phyloP scores from a whole-genome alignment of 2,329 filamentous ascomycete genomes.

The Colletotrichum sp. region DNA sequence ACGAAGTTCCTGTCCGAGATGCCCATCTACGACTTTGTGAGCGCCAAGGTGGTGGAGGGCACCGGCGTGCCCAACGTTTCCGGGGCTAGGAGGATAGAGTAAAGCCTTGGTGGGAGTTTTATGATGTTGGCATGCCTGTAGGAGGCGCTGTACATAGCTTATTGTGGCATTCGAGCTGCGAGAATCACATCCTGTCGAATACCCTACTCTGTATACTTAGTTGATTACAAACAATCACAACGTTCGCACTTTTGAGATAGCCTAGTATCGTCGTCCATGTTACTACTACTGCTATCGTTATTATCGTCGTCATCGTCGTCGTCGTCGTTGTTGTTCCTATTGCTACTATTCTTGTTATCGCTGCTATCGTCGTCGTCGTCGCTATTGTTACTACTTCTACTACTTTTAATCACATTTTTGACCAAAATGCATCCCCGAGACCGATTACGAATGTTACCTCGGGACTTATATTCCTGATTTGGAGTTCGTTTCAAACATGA shows the following conservation, averaged over 20 bases:
- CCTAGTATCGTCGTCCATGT: too few relatives aligned
- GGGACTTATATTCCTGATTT: not conserved
- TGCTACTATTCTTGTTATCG: too few relatives aligned
- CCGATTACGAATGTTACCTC: not conserved
- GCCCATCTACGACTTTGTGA: constrained; percentile 60
- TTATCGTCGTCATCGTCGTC: too few relatives aligned
- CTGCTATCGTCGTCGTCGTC: too few relatives aligned
- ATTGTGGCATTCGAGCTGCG: not conserved
- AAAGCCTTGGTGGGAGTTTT: not conserved
- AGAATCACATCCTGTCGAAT: not conserved
- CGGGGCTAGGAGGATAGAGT: constrained; percentile 13
- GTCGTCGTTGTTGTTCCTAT: too few relatives aligned
- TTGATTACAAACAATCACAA: not conserved
- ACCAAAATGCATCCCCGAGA: not conserved
- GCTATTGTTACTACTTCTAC: too few relatives aligned
- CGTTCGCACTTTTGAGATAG: not conserved
- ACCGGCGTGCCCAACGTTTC: constrained; percentile 55
- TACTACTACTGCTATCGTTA: too few relatives aligned
- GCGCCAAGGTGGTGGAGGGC: constrained; percentile 61
- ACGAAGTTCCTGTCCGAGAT: constrained; percentile 56
- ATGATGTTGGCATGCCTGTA: not conserved
- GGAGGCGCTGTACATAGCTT: not conserved
- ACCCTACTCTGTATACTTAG: not conserved
- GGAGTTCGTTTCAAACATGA: not conserved
- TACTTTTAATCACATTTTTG: not conserved